Percentiles rank a stretch among this genome's conserved stretches.
Conservation (phyloP, 2,329 filamentous ascomycete genomes). For the Cytospora paraplurivora region DNA sequence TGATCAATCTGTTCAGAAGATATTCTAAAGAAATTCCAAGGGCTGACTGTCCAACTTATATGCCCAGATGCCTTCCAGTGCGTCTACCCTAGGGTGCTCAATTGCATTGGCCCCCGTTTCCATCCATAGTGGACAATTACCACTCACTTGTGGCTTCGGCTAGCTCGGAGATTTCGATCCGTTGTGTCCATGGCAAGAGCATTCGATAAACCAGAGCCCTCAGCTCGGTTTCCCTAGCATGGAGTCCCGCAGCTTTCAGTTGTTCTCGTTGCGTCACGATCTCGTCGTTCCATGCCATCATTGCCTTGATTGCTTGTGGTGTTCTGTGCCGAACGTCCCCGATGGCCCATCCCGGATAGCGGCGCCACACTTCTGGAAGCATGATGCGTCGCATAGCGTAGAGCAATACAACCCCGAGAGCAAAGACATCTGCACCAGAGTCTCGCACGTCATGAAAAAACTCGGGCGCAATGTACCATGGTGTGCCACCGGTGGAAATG, state of each 20-base stretch:
- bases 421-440: not conserved
- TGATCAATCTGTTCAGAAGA: not conserved
- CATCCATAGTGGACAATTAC: not conserved
- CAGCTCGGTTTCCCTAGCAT: not conserved
- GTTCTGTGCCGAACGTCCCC: not conserved
- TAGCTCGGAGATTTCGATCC: not conserved
- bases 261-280: not conserved
- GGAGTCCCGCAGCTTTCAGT: not conserved
- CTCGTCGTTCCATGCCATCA: not conserved
- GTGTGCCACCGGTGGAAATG: not conserved
- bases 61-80: not conserved
- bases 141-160: not conserved
- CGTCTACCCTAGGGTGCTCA: not conserved
- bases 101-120: too few species aligned
- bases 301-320: not conserved
- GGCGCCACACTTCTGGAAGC: not conserved
- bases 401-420: slow-evolving; percentile 6
- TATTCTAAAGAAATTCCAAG: too few species aligned
- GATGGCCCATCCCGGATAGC: not conserved
- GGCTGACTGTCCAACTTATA: too few species aligned
- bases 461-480: slow-evolving; percentile 6
- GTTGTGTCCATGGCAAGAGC: not conserved
- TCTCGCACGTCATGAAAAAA: not conserved
- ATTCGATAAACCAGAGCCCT: not conserved
- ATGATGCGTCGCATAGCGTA: slow-evolving; percentile 6